Evolutionary conservation across 202 grass and related monocot species (phyloP), one percentile per base, ranked within the genome.

Genomic region (Alloteropsis angusta): DNA sequence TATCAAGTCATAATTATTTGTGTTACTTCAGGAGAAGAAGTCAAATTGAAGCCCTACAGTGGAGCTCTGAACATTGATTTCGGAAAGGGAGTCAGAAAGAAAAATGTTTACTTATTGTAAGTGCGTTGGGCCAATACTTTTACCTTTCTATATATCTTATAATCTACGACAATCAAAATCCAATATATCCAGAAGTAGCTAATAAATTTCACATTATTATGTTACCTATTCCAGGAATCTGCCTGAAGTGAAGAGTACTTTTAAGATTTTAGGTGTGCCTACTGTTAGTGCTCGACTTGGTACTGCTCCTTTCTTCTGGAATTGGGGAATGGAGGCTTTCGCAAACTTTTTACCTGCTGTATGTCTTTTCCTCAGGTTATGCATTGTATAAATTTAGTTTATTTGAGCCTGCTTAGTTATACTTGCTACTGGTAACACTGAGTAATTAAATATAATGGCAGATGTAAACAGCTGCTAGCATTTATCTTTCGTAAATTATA

Each of bases 211-310:
- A 79, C n/a, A 74, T 86, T 38, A 52, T 2, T 38, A 52, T 2
- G 2, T 18, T 52, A 57, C 71, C 59, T 63, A 86, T 85, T 90
- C 62, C 79, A 98, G 92, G 89, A 98, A 98, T 89, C 86, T 98
- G 78, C 95, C 92, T 35, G 92, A 98, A 85, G 95, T 98, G 60
- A 98, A 86, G 78, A 95, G 92, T 61, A 78, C 81, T 50, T 85
- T 89, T 84, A 87, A 89, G 77, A 80, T 89, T 76, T 86, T 98
- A 86, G 84, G 80, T 75, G 89, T 98, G 19, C 95, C 89, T 65
- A 92, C 83, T 62, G 95, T 98, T 66, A 98, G 92, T 77, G 95
- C 92, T 82, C 87, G 95, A 85, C 95, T 93, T 83, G 95, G 92
- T 63, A 92, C 95, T 55, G 73, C 87, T 21, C 95, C 95, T 46